Evolutionary conservation across 352 stramenopile genomes (phyloP), one percentile per base, ranked within the genome.

Genomic region (Globisporangium heterothallicum): DNA sequence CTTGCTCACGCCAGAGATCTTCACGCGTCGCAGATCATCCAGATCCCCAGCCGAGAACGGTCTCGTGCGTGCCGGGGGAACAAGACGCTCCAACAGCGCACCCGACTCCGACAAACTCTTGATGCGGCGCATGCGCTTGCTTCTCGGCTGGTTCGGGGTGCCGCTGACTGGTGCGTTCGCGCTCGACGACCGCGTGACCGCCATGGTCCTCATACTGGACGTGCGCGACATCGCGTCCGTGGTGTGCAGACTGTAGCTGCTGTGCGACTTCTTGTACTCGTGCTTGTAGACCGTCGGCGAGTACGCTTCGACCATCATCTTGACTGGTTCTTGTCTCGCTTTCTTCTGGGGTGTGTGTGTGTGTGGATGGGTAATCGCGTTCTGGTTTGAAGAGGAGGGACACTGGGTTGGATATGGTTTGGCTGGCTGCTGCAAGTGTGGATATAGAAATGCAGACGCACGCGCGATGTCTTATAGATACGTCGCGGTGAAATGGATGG

Each of bases 31-130:
- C 45, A 86, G 52, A 19, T 85, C 74, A 12, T 72, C 47, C 25
- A 69, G 63, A 38, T 86, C 59, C 6, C 75, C 78, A 0, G 71
- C 69, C 38, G 75, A 89, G 67, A 68, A 69, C 22, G 78, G 78
- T 13, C 75, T 68, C n/a, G 66, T 21, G n/a, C 67, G 66, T 1
- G 54, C 44, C 4, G 43, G 34, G 16, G 66, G 52, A 0, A 68
- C 61, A 32, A 58, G 52, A 61, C 67, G 64, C 60, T 88, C 77
- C 19, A 88, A 66, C 22, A 63, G 59, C 24, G 74, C 29, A 4
- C 68, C 77, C 3, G 72, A 72, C 53, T 84, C 77, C 5, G 77
- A 86, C 64, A 82, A 74, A 64, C 77, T 85, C 62, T 88, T 88
- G 62, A 74, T 56, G 56, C 77, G 66, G 9, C 59, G 64, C 38